Percentiles rank a stretch among this genome's conserved stretches.
phyloP scores from a whole-genome alignment of 192 early-diverging fungal genomes.

The Podila epicladia region DNA sequence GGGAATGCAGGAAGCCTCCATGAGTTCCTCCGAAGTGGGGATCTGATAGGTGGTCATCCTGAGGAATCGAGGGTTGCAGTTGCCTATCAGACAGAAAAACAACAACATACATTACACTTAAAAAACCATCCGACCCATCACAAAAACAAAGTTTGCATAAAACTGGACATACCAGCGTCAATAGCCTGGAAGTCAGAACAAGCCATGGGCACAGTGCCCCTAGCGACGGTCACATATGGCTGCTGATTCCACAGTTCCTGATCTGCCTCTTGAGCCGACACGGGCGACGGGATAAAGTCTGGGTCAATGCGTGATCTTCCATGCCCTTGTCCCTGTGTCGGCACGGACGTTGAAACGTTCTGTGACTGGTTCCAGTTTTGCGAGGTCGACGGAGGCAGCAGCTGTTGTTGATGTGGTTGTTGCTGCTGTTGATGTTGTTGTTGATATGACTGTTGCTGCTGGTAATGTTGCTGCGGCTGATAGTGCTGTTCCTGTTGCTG shows the following conservation, averaged over 20 bases:
- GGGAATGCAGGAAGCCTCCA: slow-evolving; percentile 82
- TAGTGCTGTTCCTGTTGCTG: slow-evolving; percentile 20
- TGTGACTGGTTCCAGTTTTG: slow-evolving; percentile 40
- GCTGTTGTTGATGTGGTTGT: no score
- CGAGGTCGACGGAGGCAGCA: slow-evolving; percentile 4
- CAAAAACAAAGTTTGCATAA: background rate
- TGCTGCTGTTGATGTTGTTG: slow-evolving; percentile 26
- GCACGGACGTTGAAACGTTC: slow-evolving; percentile 9
- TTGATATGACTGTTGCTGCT: slow-evolving; percentile 34
- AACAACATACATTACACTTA: background rate
- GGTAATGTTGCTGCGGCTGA: slow-evolving; percentile 34
- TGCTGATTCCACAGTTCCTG: slow-evolving; percentile 72
- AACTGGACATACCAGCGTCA: slow-evolving; percentile 83
- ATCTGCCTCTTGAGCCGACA: slow-evolving; percentile 85
- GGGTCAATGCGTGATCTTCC: slow-evolving; percentile 86
- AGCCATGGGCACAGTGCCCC: slow-evolving; percentile 77
- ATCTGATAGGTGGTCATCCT: slow-evolving; percentile 90
- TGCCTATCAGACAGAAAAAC: slow-evolving; percentile 57
- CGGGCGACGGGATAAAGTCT: slow-evolving; percentile 92
- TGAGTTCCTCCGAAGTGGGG: slow-evolving; percentile 83
- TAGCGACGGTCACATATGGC: slow-evolving; percentile 79
- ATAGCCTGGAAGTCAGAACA: slow-evolving; percentile 81
- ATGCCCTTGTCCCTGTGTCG: background rate
- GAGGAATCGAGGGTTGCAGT: slow-evolving; percentile 90
- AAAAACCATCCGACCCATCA: background rate